These are phyloP conservation scores for Phytophthora syringae DNA, from an alignment of 352 stramenopile genomes.

Conservation along the genomic window DNA sequence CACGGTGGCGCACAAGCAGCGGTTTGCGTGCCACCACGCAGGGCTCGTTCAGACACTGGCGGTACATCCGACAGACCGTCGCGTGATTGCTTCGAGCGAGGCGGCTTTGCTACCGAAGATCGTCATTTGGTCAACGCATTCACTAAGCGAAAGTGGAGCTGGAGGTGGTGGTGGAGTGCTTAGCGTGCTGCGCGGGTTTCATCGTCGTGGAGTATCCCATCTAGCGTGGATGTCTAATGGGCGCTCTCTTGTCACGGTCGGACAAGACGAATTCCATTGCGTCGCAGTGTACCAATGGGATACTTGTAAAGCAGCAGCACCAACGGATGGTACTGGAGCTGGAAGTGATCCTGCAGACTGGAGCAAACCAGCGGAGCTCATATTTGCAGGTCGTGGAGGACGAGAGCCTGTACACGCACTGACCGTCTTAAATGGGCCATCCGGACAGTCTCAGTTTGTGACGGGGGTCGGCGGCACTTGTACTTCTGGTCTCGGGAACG, in stretches of 20 bases:
- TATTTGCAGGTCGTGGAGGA: conserved; percentile 62
- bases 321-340: conserved; percentile 6
- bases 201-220: conserved; percentile 64
- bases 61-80: conserved; percentile 55
- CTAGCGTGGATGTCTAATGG: conserved; percentile 81
- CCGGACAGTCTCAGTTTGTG: conserved; percentile 57
- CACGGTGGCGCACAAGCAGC: conserved; percentile 72
- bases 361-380: conserved; percentile 53
- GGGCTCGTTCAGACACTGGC: conserved; percentile 65
- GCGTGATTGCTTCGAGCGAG: conserved; percentile 70
- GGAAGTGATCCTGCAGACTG: conserved; percentile 50
- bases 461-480: conserved; percentile 68
- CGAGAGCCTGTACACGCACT: conserved; percentile 57
- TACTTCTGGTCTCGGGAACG: conserved; percentile 80
- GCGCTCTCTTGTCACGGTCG: conserved; percentile 67
- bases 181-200: conserved; percentile 71
- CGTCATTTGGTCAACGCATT: conserved; percentile 65
- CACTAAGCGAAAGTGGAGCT: conserved; percentile 35
- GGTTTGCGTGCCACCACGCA: conserved; percentile 68
- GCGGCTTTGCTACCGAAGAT: conserved; percentile 65
- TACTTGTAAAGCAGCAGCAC: conserved; percentile 11
- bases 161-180: conserved; percentile 48
- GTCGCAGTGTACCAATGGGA: conserved; percentile 85
- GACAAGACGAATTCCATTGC: conserved; percentile 71
- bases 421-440: conserved; percentile 28